Evolutionary conservation across 352 stramenopile genomes (phyloP).

Genomic region (Globisporangium polare): DNA sequence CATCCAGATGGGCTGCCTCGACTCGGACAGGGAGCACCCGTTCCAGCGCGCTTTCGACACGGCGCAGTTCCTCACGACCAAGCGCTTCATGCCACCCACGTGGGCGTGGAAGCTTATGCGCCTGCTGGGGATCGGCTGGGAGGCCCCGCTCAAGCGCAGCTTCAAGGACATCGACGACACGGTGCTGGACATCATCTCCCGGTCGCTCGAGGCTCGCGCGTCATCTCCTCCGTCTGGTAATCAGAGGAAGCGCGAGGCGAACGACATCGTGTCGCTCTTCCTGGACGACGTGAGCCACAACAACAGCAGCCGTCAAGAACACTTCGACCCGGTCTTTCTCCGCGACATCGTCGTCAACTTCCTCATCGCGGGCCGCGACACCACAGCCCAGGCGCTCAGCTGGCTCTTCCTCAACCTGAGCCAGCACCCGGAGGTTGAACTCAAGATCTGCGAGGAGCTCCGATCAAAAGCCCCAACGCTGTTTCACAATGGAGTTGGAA

Average conservation of each 20-base stretch:
- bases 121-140: slow-evolving; percentile 27
- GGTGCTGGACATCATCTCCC: slow-evolving; percentile 34
- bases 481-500: background rate
- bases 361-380: slow-evolving; percentile 76
- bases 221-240: background rate
- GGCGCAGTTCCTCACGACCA: slow-evolving; percentile 24
- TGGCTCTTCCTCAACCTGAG: slow-evolving; percentile 69
- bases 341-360: slow-evolving; percentile 81
- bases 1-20: slow-evolving; percentile 33
- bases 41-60: slow-evolving; percentile 58
- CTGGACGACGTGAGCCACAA: slow-evolving; percentile 15
- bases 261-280: slow-evolving; percentile 24
- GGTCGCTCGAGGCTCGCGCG: slow-evolving; percentile 23
- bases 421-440: slow-evolving; percentile 44
- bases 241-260: background rate
- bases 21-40: slow-evolving; percentile 27
- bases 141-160: slow-evolving; percentile 25
- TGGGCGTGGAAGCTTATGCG: slow-evolving; percentile 48
- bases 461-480: slow-evolving; percentile 25
- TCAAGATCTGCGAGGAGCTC: slow-evolving; percentile 45
- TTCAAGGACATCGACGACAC: slow-evolving; percentile 34
- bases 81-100: slow-evolving; percentile 33
- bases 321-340: slow-evolving; percentile 41
- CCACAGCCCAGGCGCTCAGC: slow-evolving; percentile 59
- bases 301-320: background rate